Evolutionary conservation across 768 basidiomycete genomes (phyloP), one percentile per base, ranked within the genome.

Genomic region (Collybia nuda): DNA sequence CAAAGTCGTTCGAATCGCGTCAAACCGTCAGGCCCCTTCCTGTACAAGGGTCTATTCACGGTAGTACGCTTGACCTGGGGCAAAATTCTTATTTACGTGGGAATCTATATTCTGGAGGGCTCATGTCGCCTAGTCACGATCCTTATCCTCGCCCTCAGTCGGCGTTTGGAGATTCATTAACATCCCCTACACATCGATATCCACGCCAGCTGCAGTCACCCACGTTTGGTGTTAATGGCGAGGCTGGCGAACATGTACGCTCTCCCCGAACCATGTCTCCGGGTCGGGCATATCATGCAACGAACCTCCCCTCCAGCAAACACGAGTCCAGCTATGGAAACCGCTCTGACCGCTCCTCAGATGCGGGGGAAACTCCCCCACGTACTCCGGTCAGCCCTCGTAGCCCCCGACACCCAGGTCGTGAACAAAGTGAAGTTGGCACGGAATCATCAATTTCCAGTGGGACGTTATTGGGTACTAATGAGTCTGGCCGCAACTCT

Each of bases 141-240:
- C 82, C 84, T 1, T 79, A 76, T 58, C 76, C 80, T 17, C 78
- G 86, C 32, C 83, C 87, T 1, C 81, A 76, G 43, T 88, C 87
- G 26, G 82, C 85, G 11, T 61, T 76, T n/a, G 82, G 78, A 42
- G 79, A 81, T 46, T 61, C 73, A 14, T 57, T 70, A 32, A 65
- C 69, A 5, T 73, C 77, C 8, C 70, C 75, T n/a, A 63, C 69
- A 8, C 63, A 65, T 23, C 53, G 62, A 24, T 66, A 63, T 39
- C 59, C 58, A 40, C 67, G 67, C 17, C 64, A 65, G 19, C 44
- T 68, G 29, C 72, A 70, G 37, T 72, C 75, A 1, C 73, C 76
- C 2, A 71, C 68, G 7, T 70, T 70, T 50, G 67, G 63, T 24
- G 64, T 61, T 18, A 63, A 61, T 6, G 50, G 68, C 11, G 73